Conservation (phyloP, 345 rosid genomes). For the Brassica cretica region DNA sequence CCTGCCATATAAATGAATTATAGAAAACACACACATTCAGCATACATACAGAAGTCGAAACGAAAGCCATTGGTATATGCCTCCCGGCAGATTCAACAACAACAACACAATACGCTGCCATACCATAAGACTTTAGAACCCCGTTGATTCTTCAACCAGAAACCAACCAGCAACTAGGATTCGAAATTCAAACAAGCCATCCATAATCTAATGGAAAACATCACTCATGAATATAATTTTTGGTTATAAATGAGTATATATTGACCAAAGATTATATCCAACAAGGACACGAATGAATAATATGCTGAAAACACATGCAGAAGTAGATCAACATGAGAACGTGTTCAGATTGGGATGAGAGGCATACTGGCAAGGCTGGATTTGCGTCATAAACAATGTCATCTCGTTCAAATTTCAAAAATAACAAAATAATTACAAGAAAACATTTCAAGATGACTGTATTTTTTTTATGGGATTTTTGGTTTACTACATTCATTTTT, state of each 20-base stretch:
- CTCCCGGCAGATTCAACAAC: constrained; percentile 86
- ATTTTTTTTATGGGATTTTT: background rate
- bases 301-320: no score
- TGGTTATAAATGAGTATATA: background rate
- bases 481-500: background rate
- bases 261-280: background rate
- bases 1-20: background rate
- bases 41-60: background rate
- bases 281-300: background rate
- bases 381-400: constrained; percentile 23
- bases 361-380: constrained; percentile 24
- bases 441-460: background rate
- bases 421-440: no score
- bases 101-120: constrained; percentile 84
- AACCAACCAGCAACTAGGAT: background rate
- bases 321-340: constrained; percentile 50
- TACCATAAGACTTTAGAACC: background rate
- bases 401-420: background rate
- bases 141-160: background rate
- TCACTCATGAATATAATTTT: background rate
- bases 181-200: background rate
- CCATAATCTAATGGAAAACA: no score
- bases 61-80: constrained; percentile 80
- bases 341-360: constrained; percentile 30
- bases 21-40: constrained; percentile 5